A percentile compares a stretch with the other conserved stretches of the same genome.
phyloP scores from a whole-genome alignment of 331 rosid genomes.

The Arachis monticola region DNA sequence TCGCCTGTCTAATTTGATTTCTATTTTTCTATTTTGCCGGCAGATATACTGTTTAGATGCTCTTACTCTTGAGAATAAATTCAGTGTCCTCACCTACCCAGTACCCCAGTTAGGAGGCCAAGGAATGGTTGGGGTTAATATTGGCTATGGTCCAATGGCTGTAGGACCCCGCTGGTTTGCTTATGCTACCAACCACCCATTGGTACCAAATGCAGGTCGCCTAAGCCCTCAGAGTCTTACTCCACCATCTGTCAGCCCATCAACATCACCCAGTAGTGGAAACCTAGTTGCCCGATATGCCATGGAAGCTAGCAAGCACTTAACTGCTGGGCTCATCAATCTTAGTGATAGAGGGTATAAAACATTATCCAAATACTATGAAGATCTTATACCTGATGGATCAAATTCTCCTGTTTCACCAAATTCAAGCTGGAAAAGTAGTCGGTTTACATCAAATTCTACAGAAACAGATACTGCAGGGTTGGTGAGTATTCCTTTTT shows the following conservation, averaged over 20 bases:
- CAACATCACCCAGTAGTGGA: conserved; percentile 88
- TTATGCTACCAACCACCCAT: conserved; percentile 75
- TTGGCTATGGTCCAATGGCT: conserved; percentile 96
- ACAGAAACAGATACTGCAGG: conserved; percentile 77
- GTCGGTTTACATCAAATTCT: conserved; percentile 64
- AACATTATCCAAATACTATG: conserved; percentile 84
- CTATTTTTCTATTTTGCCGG: conserved; percentile 39
- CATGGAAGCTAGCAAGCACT: conserved; percentile 94
- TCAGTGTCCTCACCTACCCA: conserved; percentile 93
- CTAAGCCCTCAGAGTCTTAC: conserved; percentile 86
- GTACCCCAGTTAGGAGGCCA: conserved; percentile 94
- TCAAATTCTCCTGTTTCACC: conserved; percentile 81
- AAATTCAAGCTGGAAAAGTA: conserved; percentile 74
- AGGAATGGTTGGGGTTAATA: conserved; percentile 81
- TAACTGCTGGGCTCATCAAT: conserved; percentile 79
- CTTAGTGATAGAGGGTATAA: conserved; percentile 88
- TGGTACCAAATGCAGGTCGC: conserved; percentile 65
- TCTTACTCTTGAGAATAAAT: conserved; percentile 88
- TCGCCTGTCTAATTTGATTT: conserved; percentile 34
- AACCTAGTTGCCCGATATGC: conserved; percentile 89
- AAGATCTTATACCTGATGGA: conserved; percentile 83
- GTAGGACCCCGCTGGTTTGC: conserved; percentile 94
- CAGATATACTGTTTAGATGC: conserved; percentile 99
- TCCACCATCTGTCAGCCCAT: conserved; percentile 85
- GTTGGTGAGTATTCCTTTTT: conserved; percentile 68